Evolutionary conservation across 176 grass and related monocot species (phyloP).

Genomic region (barley (Hordeum vulgare)): DNA sequence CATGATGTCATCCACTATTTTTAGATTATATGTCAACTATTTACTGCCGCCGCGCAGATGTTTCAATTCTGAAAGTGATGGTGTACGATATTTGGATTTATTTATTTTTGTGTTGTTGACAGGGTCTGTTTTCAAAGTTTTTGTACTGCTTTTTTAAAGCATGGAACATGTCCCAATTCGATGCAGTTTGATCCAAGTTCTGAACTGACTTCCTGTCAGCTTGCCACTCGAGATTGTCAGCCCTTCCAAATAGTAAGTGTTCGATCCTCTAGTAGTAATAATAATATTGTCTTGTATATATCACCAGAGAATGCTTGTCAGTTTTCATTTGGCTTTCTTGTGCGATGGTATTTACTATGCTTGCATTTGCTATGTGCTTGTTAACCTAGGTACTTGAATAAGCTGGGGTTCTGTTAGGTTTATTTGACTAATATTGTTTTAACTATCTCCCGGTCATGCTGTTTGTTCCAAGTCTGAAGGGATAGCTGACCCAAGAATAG

Average conservation of each 20-base stretch:
- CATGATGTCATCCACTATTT: background rate
- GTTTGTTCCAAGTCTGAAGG: background rate
- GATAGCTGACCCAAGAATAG: background rate
- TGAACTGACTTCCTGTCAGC: background rate
- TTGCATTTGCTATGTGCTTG: background rate
- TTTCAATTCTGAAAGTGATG: background rate
- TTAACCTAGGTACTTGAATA: too few relatives aligned
- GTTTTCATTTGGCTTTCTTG: background rate
- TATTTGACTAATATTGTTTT: background rate
- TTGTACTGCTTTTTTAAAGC: background rate
- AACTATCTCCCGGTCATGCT: background rate
- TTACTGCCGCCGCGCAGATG: background rate
- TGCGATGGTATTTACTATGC: background rate
- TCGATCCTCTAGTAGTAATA: background rate
- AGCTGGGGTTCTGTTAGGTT: background rate
- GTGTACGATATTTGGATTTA: background rate
- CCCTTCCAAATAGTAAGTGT: background rate
- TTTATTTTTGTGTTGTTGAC: background rate
- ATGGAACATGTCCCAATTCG: background rate
- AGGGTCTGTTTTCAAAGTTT: background rate
- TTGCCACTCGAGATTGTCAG: constrained; percentile 6
- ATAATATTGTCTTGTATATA: background rate
- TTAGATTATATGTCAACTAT: too few relatives aligned
- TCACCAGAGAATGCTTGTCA: background rate
- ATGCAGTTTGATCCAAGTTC: background rate